Evolutionary conservation across 371 early-diverging fungal genomes (phyloP).

Genomic region (Mortierella sp.): DNA sequence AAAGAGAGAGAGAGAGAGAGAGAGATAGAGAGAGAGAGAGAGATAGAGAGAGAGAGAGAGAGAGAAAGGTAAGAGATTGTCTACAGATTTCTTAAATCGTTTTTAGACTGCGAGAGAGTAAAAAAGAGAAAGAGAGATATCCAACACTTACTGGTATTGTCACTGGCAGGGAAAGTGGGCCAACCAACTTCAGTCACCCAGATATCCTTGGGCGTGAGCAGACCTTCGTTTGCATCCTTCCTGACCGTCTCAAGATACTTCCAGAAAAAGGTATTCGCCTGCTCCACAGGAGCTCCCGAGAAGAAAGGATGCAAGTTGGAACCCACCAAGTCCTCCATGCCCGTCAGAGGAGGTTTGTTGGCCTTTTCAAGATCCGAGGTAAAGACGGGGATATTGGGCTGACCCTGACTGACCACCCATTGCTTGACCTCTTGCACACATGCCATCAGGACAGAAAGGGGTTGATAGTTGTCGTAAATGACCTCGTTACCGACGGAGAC

Average conservation of each 20-base stretch:
- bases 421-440: slow-evolving; percentile 56
- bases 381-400: slow-evolving; percentile 62
- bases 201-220: slow-evolving; percentile 54
- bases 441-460: slow-evolving; percentile 38
- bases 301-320: no score
- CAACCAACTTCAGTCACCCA: slow-evolving; percentile 68
- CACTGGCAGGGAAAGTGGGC: slow-evolving; percentile 57
- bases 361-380: slow-evolving; percentile 64
- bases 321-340: slow-evolving; percentile 28
- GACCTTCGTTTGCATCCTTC: slow-evolving; percentile 20
- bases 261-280: slow-evolving; percentile 35
- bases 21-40: background rate
- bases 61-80: background rate
- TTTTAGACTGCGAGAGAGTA: no score
- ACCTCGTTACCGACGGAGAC: slow-evolving; percentile 65
- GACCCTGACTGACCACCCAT: slow-evolving; percentile 51
- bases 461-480: slow-evolving; percentile 64
- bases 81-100: no score
- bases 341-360: slow-evolving; percentile 57
- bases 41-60: background rate
- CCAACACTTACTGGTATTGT: slow-evolving; percentile 29
- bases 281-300: slow-evolving; percentile 14
- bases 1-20: no score
- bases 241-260: background rate
- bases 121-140: background rate